Evolutionary conservation across 75 land plant genomes (phyloP).

Genomic region (Sequoiadendron giganteum): DNA sequence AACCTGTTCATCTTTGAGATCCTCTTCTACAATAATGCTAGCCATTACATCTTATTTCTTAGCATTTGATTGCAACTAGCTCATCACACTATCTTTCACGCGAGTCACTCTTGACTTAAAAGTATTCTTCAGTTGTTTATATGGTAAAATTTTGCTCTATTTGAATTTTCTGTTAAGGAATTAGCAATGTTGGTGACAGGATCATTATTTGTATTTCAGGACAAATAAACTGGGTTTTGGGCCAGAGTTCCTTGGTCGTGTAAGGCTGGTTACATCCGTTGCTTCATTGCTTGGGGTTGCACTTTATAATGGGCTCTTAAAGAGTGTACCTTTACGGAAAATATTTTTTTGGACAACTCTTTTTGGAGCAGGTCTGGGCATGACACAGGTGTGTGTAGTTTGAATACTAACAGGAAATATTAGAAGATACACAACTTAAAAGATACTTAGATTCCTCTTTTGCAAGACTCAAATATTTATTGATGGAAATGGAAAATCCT

Average conservation of each 20-base stretch:
- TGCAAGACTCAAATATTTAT: conserved; percentile 4
- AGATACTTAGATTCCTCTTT: background rate
- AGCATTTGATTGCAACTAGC: background rate
- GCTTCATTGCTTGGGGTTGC: conserved; percentile 93
- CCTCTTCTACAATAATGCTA: background rate
- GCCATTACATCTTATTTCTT: background rate
- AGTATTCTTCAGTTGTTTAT: background rate
- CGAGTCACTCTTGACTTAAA: background rate
- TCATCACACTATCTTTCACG: background rate
- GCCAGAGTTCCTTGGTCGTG: conserved; percentile 96
- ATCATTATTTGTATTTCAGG: conserved; percentile 37
- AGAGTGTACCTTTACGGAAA: conserved; percentile 73
- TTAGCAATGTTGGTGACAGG: background rate
- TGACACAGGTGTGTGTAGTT: conserved; percentile 71
- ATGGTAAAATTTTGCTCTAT: background rate
- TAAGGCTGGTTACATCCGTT: conserved; percentile 93
- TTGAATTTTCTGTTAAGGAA: background rate
- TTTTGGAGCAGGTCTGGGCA: conserved; percentile 74
- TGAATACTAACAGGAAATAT: background rate
- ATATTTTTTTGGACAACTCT: conserved; percentile 85
- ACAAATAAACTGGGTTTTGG: conserved; percentile 93
- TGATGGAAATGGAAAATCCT: background rate
- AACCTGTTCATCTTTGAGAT: background rate
- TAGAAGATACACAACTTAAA: background rate
- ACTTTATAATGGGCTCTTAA: conserved; percentile 80